A percentile compares a stretch with the other conserved stretches of the same genome.
Evolutionary conservation across 495 filamentous ascomycete genomes (phyloP).

Genomic region (Aspergillus steynii): DNA sequence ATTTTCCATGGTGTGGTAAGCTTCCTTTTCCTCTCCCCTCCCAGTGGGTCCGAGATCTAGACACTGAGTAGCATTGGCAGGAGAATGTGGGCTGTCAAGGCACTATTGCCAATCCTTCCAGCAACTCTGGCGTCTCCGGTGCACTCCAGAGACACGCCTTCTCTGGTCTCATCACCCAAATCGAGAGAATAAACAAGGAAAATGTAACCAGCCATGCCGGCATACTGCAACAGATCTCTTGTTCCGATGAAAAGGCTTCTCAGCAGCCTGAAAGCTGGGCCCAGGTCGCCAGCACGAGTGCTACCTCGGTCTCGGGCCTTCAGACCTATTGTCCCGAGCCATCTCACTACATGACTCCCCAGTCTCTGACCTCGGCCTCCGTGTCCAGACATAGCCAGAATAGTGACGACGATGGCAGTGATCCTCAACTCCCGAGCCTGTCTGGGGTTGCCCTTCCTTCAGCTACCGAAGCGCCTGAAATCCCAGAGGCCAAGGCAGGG

Average conservation of each 20-base stretch:
- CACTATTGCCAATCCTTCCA: not conserved
- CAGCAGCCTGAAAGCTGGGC: conserved; percentile 24
- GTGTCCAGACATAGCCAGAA: conserved; percentile 20
- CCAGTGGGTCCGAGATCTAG: not conserved
- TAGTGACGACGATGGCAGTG: conserved; percentile 15
- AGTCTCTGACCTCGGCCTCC: conserved; percentile 16
- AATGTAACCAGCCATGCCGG: conserved; percentile 2
- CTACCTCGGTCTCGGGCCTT: conserved; percentile 3
- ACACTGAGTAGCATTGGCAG: conserved; percentile 6
- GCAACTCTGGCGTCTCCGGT: not conserved
- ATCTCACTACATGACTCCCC: conserved; percentile 20
- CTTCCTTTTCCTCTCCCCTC: not conserved
- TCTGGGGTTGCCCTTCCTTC: conserved; percentile 5
- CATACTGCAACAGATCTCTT: conserved; percentile 7
- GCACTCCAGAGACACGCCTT: conserved; percentile 17
- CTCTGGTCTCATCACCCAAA: conserved; percentile 17
- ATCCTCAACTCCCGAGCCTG: not conserved
- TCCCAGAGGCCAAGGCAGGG: conserved; percentile 28
- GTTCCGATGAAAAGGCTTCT: conserved; percentile 3
- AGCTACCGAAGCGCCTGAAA: conserved; percentile 7
- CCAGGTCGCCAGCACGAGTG: conserved; percentile 16
- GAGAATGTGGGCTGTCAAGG: not conserved
- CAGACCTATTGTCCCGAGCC: conserved; percentile 8
- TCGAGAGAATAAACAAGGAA: conserved; percentile 14
- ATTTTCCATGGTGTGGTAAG: conserved; percentile 19